These are phyloP conservation scores for Alternaria brassicae DNA, from an alignment of 2,329 filamentous ascomycete species.

Conservation along the genomic window DNA sequence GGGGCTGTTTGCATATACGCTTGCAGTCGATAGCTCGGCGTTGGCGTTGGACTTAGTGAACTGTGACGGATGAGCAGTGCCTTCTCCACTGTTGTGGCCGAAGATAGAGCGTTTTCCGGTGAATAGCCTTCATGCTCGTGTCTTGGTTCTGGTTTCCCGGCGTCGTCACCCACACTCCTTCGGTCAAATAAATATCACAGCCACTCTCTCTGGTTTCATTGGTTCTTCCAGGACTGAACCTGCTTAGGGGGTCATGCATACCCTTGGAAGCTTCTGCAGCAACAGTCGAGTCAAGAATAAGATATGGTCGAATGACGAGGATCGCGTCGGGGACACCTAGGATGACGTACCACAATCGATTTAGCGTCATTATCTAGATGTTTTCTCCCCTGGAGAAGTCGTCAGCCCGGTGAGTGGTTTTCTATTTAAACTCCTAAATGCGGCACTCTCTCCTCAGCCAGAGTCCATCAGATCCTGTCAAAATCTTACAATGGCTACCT, in stretches of 20 bases:
- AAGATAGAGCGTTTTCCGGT: slow-evolving; percentile 9
- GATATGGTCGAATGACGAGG: neutral
- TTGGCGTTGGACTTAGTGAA: neutral
- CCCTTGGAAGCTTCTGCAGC: neutral
- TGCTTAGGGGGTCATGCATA: slow-evolving; percentile 3
- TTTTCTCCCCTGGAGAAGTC: neutral
- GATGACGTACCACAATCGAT: neutral
- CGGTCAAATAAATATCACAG: slow-evolving; percentile 4
- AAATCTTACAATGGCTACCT: slow-evolving; percentile 4
- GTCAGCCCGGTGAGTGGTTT: neutral
- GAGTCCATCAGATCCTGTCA: slow-evolving; percentile 5
- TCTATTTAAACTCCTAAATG: slow-evolving; percentile 6
- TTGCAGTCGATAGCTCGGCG: neutral
- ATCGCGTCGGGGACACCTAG: neutral
- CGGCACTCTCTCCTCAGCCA: neutral
- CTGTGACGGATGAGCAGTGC: neutral
- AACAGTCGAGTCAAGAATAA: neutral
- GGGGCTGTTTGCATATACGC: slow-evolving; percentile 6
- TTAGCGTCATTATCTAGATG: slow-evolving; percentile 2
- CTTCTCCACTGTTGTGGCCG: slow-evolving; percentile 2
- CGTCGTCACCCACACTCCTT: slow-evolving; percentile 6
- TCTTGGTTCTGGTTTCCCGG: slow-evolving; percentile 5
- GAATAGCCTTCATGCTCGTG: slow-evolving; percentile 8
- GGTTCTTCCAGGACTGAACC: neutral
- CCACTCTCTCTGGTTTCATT: slow-evolving; percentile 10